Evolutionary conservation across 2,329 filamentous ascomycete genomes (phyloP), one percentile per base, ranked within the genome.

Genomic region (Alternaria infectoria): DNA sequence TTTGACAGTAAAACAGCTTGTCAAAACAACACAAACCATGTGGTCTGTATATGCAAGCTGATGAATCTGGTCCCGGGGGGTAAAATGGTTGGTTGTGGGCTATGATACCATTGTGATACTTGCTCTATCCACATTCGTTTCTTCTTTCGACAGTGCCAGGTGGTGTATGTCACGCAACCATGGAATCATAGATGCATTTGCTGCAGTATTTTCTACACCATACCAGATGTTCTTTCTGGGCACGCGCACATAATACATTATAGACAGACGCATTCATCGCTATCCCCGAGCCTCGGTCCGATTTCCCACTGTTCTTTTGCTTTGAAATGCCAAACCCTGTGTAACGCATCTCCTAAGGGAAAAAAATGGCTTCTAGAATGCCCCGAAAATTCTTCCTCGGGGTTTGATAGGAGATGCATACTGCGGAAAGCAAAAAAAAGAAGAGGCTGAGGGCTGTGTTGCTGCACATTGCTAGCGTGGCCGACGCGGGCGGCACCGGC

Each of bases 241-340:
- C 36, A 40, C 36, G 3, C n/a, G 36, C 36, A 40, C 36, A 11
- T 40, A 40, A 0, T 17, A 40, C 36, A 17, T 17, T 40, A 1
- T 17, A 25, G 13, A 26, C 2, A 26, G 21, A 51, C 26, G 15
- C 19, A 32, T 23, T 21, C 49, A 52, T 59, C 47, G 47, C 57
- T 44, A 17, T n/a, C 5, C 32, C 57, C 57, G 56, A 45, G 23
- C 56, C 56, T 58, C 56, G 56, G 56, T 23, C 28, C 36, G 36
- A 40, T 36, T 5, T 36, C 21, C 30, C 23, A 10, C 30, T 40
- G 19, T 52, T 19, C 49, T 52, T 52, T 13, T 52, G 49, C 28
- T 52, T 40, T 36, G 30, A 52, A 52, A 52, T 25, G 30, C 19
- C 11, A 23, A 23, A 23, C 30, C 30, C 23, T 15, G 49, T 36